A percentile compares a stretch with the other conserved stretches of the same genome.
These are phyloP conservation scores for Nitzschia putrida DNA, from an alignment of 108 stramenopile genomes.

Conservation along the genomic window DNA sequence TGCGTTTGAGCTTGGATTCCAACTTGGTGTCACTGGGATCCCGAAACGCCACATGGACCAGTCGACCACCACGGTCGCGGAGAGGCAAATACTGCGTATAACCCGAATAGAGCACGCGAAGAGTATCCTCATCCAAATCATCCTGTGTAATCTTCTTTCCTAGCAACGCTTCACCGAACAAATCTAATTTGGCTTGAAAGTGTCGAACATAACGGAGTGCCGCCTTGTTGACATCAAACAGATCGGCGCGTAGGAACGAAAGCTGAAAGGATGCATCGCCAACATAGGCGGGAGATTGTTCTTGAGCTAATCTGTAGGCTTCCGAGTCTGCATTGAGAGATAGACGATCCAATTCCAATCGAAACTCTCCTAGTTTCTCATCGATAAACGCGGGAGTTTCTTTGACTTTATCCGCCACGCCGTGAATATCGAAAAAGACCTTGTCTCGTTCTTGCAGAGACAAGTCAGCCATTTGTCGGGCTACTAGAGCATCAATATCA, in stretches of 20 bases:
- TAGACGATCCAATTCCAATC: slow-evolving; percentile 1
- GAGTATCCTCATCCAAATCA: slow-evolving; percentile 18
- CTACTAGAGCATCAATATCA: slow-evolving; percentile 20
- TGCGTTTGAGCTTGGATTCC: slow-evolving; percentile 5
- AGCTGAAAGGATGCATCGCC: slow-evolving; percentile 25
- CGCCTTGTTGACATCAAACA: slow-evolving; percentile 21
- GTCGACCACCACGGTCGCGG: slow-evolving; percentile 22
- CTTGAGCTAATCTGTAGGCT: slow-evolving; percentile 18
- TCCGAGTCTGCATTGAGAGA: neutral
- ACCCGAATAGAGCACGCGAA: slow-evolving; percentile 11
- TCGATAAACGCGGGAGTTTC: slow-evolving; percentile 22
- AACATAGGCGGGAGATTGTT: slow-evolving; percentile 16
- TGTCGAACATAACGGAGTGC: slow-evolving; percentile 21
- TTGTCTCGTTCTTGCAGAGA: slow-evolving; percentile 31
- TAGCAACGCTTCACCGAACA: slow-evolving; percentile 22
- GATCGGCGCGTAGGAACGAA: slow-evolving; percentile 22
- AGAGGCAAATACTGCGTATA: slow-evolving; percentile 14
- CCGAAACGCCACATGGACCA: slow-evolving; percentile 18
- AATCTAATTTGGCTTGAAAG: slow-evolving; percentile 20
- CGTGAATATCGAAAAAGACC: slow-evolving; percentile 26
- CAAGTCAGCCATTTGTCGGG: slow-evolving; percentile 23
- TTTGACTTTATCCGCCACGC: slow-evolving; percentile 10
- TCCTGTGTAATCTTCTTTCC: slow-evolving; percentile 23
- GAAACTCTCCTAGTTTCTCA: neutral
- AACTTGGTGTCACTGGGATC: neutral